Conservation (phyloP, 2,329 filamentous ascomycete species). For the Beauveria asiatica region DNA sequence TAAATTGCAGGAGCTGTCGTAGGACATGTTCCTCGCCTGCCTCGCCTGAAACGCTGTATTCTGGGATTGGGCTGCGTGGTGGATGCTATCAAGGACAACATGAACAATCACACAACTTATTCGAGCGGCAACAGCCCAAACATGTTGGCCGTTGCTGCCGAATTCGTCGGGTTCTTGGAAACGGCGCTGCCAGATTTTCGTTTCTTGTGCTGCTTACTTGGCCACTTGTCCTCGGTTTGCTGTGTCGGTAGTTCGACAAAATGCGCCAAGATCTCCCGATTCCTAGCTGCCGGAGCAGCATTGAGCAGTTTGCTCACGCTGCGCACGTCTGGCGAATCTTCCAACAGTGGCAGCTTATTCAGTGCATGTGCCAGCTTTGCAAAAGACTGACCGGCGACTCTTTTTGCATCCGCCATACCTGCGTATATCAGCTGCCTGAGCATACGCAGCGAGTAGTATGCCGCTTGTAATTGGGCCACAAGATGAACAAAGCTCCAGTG, state of each 20-base stretch:
- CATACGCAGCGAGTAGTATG: constrained; percentile 31
- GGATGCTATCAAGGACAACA: background rate
- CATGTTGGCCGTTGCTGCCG: background rate
- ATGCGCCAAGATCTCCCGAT: background rate
- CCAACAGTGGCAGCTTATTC: constrained; percentile 19
- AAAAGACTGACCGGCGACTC: constrained; percentile 2
- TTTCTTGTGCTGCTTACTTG: background rate
- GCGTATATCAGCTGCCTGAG: constrained; percentile 29
- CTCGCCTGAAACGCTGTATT: no score
- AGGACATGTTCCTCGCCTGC: no score
- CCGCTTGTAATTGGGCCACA: constrained; percentile 48
- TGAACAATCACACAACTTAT: background rate
- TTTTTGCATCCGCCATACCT: background rate
- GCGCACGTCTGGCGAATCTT: constrained; percentile 18
- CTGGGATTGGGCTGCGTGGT: no score
- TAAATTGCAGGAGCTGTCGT: no score
- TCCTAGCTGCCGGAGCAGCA: background rate
- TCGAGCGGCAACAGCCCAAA: constrained; percentile 2
- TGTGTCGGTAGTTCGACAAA: constrained; percentile 13
- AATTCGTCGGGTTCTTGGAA: background rate
- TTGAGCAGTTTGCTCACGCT: constrained; percentile 5
- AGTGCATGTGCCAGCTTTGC: constrained; percentile 15
- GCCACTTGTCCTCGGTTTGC: background rate
- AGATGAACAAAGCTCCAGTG: constrained; percentile 55
- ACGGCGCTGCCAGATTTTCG: background rate